phyloP scores from a whole-genome alignment of 208 protist species.

The Acanthamoeba sp. region DNA sequence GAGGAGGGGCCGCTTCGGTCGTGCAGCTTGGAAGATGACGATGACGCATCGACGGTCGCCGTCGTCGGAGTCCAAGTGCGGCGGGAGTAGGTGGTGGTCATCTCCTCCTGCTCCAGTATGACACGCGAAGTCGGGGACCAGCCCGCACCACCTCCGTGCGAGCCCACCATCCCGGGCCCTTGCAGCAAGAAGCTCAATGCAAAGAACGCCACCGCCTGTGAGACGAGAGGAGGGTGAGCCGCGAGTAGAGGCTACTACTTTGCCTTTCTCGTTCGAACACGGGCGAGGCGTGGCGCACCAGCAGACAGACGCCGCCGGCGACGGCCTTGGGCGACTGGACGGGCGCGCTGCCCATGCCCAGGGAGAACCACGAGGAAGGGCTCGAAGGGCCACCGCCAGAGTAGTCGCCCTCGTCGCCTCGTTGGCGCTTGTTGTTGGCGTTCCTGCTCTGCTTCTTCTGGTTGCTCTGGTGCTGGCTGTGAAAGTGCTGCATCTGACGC shows the following conservation, averaged over 20 bases:
- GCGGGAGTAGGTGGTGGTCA: neutral
- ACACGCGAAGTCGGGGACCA: neutral
- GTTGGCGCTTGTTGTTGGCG: neutral
- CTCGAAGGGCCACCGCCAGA: neutral
- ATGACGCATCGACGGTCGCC: neutral
- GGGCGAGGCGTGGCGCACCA: too few relatives aligned
- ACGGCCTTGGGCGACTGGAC: slow-evolving; percentile 11
- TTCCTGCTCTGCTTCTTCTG: neutral
- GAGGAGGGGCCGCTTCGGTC: too few relatives aligned
- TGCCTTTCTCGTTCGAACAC: too few relatives aligned
- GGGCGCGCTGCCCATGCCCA: neutral
- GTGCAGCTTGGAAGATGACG: slow-evolving; percentile 3
- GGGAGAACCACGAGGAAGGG: slow-evolving; percentile 11
- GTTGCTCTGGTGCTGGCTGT: neutral
- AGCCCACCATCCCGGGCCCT: neutral
- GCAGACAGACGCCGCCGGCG: neutral
- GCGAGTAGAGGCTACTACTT: too few relatives aligned
- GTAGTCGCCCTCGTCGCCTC: neutral
- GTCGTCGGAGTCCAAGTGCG: neutral
- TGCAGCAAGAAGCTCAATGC: slow-evolving; percentile 46
- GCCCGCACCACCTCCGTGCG: neutral
- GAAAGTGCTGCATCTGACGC: slow-evolving; percentile 32
- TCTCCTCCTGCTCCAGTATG: neutral
- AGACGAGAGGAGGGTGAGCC: neutral
- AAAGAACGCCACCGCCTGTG: neutral